Conservation (phyloP, 2,329 filamentous ascomycete species). For the Cordyceps farinosa region DNA sequence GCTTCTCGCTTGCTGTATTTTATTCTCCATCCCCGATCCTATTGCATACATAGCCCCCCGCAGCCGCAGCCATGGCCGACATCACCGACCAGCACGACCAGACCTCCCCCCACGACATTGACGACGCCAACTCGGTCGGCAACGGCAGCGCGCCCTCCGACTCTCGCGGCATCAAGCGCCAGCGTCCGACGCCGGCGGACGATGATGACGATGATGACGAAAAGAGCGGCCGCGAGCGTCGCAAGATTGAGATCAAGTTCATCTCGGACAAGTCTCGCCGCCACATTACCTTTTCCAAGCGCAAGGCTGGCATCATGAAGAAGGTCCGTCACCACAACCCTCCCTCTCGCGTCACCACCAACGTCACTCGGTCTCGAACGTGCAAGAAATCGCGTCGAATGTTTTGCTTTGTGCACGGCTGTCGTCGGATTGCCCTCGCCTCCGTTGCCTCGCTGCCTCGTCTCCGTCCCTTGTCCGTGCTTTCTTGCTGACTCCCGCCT, state of each 20-base stretch:
- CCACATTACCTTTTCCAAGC: conserved; percentile 99
- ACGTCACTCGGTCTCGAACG: not conserved
- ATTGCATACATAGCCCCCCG: conserved; percentile 21
- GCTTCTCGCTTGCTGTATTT: conserved; percentile 9
- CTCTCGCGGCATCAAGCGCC: conserved; percentile 83
- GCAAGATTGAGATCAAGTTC: conserved; percentile 99
- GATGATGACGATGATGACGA: conserved; percentile 98
- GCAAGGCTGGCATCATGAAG: conserved; percentile 99
- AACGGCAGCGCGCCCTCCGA: conserved; percentile 68
- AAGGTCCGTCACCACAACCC: conserved; percentile 64
- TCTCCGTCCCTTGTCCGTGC: conserved; percentile 17
- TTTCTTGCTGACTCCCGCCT: conserved; percentile 19
- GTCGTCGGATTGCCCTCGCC: conserved; percentile 9
- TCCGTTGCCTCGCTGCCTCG: not conserved
- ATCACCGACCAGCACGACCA: conserved; percentile 76
- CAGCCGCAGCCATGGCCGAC: conserved; percentile 63
- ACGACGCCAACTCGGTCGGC: conserved; percentile 67
- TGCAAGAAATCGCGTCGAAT: not conserved
- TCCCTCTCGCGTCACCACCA: not conserved
- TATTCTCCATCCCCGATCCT: conserved; percentile 5
- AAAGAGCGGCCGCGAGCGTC: conserved; percentile 93
- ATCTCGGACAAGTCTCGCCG: conserved; percentile 99
- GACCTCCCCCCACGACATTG: conserved; percentile 69
- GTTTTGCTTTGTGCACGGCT: conserved; percentile 5
- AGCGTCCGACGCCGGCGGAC: conserved; percentile 76